These are phyloP conservation scores for Scutellaria minor DNA, from an alignment of 257 asterid genomes.

Conservation along the genomic window DNA sequence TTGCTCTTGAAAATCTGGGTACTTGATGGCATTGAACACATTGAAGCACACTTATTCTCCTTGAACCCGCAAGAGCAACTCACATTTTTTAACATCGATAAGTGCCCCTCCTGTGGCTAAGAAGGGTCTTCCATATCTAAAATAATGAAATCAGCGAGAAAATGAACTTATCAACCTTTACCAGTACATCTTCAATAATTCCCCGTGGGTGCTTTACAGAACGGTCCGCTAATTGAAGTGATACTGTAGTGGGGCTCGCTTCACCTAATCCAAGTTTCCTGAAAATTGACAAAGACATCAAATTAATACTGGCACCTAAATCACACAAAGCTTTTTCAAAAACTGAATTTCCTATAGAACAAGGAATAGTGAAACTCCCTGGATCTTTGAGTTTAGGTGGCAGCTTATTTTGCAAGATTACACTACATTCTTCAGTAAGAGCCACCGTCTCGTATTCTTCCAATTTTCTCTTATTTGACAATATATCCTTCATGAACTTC, in stretches of 20 bases:
- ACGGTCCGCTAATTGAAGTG: background rate
- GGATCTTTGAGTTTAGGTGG: no score
- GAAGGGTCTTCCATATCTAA: background rate
- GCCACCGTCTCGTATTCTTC: background rate
- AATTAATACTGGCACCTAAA: background rate
- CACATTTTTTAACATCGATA: background rate
- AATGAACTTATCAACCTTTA: background rate
- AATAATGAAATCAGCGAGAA: background rate
- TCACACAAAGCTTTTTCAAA: background rate
- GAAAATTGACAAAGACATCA: no score
- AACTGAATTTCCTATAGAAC: background rate
- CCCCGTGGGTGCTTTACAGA: background rate
- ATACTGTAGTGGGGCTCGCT: background rate
- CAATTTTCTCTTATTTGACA: background rate
- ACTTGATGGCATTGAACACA: background rate
- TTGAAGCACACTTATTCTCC: background rate
- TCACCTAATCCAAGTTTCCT: background rate
- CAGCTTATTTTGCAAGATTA: no score
- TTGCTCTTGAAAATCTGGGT: background rate
- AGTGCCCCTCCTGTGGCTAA: background rate
- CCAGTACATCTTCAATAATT: background rate
- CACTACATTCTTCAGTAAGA: background rate
- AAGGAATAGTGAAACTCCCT: background rate
- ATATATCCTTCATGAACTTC: background rate
- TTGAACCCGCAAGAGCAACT: background rate